Conservation (phyloP, 2,329 filamentous ascomycete genomes). For the Neoarthrinium moseri region DNA sequence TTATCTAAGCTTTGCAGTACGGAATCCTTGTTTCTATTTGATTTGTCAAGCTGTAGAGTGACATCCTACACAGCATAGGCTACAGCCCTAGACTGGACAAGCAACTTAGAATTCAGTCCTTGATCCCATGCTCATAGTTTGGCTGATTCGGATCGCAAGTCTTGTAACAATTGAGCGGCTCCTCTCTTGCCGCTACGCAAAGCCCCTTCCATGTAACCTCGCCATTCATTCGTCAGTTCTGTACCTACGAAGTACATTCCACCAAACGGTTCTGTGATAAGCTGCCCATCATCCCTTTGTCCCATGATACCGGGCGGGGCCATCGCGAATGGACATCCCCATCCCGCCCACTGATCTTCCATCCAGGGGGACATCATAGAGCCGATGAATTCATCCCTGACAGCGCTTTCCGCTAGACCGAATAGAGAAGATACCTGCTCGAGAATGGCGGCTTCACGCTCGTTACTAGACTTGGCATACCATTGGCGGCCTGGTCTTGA, state of each 20-base stretch:
- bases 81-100: no score
- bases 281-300: slow-evolving; percentile 23
- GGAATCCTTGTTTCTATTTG: no score
- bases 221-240: slow-evolving; percentile 51
- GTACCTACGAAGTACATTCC: slow-evolving; percentile 54
- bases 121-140: no score
- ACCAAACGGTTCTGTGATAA: slow-evolving; percentile 32
- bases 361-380: slow-evolving; percentile 35
- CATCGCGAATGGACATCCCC: slow-evolving; percentile 37
- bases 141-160: no score
- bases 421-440: slow-evolving; percentile 26
- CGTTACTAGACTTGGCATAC: slow-evolving; percentile 19
- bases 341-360: slow-evolving; percentile 33
- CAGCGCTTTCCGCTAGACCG: not conserved
- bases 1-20: no score
- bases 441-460: slow-evolving; percentile 21
- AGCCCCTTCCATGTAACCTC: slow-evolving; percentile 60
- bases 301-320: slow-evolving; percentile 37
- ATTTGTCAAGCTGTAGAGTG: no score
- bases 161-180: slow-evolving; percentile 40
- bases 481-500: slow-evolving; percentile 33
- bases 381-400: slow-evolving; percentile 26
- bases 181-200: slow-evolving; percentile 47
- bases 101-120: no score
- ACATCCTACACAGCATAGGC: no score